Percentiles rank a stretch among this genome's conserved stretches.
Conservation (phyloP, 371 early-diverging fungal genomes). For the Mortierella sp. region DNA sequence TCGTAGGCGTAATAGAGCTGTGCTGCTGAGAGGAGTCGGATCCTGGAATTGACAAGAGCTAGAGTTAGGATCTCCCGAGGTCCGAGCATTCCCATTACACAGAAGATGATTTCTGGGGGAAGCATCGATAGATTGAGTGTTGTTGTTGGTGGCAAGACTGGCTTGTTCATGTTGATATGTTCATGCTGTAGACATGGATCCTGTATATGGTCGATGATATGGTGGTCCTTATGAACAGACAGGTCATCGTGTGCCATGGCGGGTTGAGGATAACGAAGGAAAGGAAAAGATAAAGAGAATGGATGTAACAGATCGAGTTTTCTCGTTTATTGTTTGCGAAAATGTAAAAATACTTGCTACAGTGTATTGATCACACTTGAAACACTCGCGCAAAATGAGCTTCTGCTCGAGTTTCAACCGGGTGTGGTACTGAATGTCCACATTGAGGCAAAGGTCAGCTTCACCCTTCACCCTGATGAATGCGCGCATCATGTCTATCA, state of each 20-base stretch:
- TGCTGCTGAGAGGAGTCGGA: conserved; percentile 22
- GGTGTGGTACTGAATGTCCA: background rate
- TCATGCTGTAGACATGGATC: background rate
- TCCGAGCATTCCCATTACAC: conserved; percentile 20
- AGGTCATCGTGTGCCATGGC: background rate
- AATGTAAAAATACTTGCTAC: background rate
- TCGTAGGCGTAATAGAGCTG: conserved; percentile 25
- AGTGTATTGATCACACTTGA: background rate
- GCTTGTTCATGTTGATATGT: background rate
- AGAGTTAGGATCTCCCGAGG: conserved; percentile 27
- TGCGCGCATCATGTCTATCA: too few relatives aligned
- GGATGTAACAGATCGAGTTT: too few relatives aligned
- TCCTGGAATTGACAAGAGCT: conserved; percentile 21
- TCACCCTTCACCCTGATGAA: too few relatives aligned
- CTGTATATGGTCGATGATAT: background rate
- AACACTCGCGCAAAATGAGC: conserved; percentile 1
- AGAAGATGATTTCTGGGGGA: conserved; percentile 36
- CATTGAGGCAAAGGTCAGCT: too few relatives aligned
- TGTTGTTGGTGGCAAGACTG: background rate
- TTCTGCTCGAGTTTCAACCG: background rate
- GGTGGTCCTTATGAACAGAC: background rate
- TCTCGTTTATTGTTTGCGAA: background rate
- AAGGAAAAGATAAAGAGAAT: background rate
- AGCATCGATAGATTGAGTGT: conserved; percentile 9
- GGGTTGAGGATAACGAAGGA: background rate